phyloP scores from a whole-genome alignment of 2,329 filamentous ascomycete species.

The Aureobasidium lini region DNA sequence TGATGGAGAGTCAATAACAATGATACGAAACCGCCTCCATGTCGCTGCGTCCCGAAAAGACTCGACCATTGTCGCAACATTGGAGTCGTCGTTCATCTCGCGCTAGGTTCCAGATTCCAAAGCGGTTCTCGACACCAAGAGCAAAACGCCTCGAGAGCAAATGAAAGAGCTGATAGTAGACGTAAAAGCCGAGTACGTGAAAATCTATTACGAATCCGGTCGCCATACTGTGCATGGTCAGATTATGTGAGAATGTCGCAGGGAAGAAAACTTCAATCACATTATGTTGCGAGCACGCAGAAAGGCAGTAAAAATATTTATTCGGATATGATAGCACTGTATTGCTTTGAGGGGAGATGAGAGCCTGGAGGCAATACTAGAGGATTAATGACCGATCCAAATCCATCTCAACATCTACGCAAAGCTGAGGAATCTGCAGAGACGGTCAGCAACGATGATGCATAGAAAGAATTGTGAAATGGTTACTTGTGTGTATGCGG shows the following conservation, averaged over 20 bases:
- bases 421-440: constrained; percentile 37
- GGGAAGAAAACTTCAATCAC: neutral
- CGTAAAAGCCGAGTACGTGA: neutral
- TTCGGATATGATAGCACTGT: neutral
- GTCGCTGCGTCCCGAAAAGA: too few species aligned
- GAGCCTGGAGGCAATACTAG: neutral
- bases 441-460: neutral
- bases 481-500: constrained; percentile 24
- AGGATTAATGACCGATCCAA: constrained; percentile 24
- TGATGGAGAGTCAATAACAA: neutral
- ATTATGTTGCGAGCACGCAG: neutral
- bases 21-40: too few species aligned
- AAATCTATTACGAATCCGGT: too few species aligned
- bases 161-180: neutral
- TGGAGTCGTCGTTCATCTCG: too few species aligned
- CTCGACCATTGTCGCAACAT: too few species aligned
- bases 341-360: neutral
- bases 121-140: neutral
- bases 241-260: too few species aligned
- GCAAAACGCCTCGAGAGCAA: neutral
- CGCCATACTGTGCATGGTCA: too few species aligned
- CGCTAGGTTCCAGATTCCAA: neutral
- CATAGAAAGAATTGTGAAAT: too few species aligned
- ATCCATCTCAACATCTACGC: constrained; percentile 35
- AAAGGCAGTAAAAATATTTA: neutral